Conservation (phyloP, 495 filamentous ascomycete species). For the Endocarpon pusillum region DNA sequence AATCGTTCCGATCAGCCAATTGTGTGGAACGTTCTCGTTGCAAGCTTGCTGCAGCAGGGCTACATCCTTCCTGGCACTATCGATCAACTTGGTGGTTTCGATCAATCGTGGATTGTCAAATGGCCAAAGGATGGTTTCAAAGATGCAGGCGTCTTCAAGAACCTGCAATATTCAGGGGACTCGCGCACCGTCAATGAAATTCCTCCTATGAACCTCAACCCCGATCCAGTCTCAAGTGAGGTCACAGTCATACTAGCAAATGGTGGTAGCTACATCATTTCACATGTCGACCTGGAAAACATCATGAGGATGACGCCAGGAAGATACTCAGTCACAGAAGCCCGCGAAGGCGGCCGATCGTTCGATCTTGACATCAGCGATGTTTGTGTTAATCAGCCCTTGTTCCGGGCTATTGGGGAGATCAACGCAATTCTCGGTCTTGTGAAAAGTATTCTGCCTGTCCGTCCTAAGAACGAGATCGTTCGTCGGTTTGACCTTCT, state of each 20-base stretch:
- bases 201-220: conserved; percentile 13
- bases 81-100: conserved; percentile 9
- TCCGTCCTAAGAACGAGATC: conserved; percentile 5
- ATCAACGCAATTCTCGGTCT: conserved; percentile 11
- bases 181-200: conserved; percentile 16
- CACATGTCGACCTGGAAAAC: conserved; percentile 10
- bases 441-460: conserved; percentile 9
- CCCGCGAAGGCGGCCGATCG: conserved; percentile 6
- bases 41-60: conserved; percentile 9
- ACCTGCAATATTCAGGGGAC: conserved; percentile 15
- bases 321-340: conserved; percentile 11
- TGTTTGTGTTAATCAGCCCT: conserved; percentile 8
- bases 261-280: conserved; percentile 12
- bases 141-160: conserved; percentile 11
- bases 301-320: conserved; percentile 15
- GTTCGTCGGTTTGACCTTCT: neutral
- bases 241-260: conserved; percentile 16
- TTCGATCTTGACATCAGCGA: conserved; percentile 15
- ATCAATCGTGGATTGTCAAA: conserved; percentile 17
- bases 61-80: conserved; percentile 17
- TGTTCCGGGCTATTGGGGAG: conserved; percentile 10
- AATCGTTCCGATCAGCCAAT: conserved; percentile 6
- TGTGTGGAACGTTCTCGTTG: conserved; percentile 17
- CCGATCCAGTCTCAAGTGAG: conserved; percentile 8
- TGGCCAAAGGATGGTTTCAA: conserved; percentile 21